Base-by-base conservation (phyloP, 2,329 filamentous ascomycete species). In the Stagonosporopsis rhizophila region DNA sequence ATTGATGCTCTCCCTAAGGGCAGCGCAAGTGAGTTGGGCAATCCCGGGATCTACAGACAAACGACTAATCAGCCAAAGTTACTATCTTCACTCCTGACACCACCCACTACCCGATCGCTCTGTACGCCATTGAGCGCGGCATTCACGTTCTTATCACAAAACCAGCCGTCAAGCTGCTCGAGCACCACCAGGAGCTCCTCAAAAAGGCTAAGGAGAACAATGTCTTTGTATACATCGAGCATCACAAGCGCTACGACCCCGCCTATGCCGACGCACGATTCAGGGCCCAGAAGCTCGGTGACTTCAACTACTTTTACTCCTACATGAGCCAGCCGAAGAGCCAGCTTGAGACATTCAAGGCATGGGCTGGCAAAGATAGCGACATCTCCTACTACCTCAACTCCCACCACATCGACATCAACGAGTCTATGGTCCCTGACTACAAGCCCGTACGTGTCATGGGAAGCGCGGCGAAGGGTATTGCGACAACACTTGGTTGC, bases 271-370 rank as follows among this genome's bases (percentile, higher is more conserved):
- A 97, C 75, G 94, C 94, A 14, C 86, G 88, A 45, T 88, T 88
- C 79, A 87, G 89, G 67, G 91, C 91, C 14, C 80, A 86, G 71
- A 87, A 82, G 49, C 82, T 97, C 7, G 93, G 93, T 62, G 92
- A 96, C 79, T 97, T 97, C 86, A 96, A 96, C 82, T 97, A 97
- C 83, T 97, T 96, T 76, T 97, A 96, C 84, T 89, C 86, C 68
- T 97, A 97, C 85, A 96, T 96, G 92, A 91, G 88, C 45, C 92
- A 96, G 82, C 72, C 72, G 19, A 75, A 75, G 80, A 91, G 84
- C 46, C 92, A 96, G 79, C 85, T 96, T 44, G 90, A 96, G 82
- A 96, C 92, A 0, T 96, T 96, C 87, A 93, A 92, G 78, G 89
- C 92, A 3, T 96, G 92, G 92, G 93, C 93, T 0, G 93, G 93